A percentile compares a stretch with the other conserved stretches of the same genome.
Evolutionary conservation across 2,329 filamentous ascomycete genomes (phyloP).

Genomic region (Thielaviopsis punctulata): DNA sequence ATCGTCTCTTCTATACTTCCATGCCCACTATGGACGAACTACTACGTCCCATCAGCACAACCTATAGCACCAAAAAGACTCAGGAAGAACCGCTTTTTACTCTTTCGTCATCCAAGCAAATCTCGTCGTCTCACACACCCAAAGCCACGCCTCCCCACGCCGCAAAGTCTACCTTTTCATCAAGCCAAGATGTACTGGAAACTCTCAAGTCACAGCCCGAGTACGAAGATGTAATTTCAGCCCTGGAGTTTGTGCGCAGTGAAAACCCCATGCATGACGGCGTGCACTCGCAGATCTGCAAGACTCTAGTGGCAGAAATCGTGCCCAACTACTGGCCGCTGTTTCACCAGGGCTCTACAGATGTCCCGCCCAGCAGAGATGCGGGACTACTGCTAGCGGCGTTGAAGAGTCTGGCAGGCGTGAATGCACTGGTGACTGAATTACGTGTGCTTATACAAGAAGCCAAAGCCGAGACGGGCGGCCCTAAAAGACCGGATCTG

Average conservation of each 20-base stretch:
- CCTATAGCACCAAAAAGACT: constrained; percentile 23
- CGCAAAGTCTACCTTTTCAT: constrained; percentile 12
- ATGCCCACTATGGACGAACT: constrained; percentile 39
- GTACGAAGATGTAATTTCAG: constrained; percentile 34
- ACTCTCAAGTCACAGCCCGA: constrained; percentile 44
- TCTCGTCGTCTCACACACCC: background rate
- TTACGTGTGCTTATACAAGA: constrained; percentile 44
- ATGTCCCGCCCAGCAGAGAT: constrained; percentile 18
- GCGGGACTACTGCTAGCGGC: constrained; percentile 40
- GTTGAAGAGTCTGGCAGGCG: constrained; percentile 55
- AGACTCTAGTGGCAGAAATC: constrained; percentile 55
- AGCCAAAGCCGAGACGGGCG: constrained; percentile 23
- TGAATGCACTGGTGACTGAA: constrained; percentile 61
- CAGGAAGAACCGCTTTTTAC: constrained; percentile 23
- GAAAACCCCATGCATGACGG: background rate
- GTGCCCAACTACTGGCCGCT: constrained; percentile 68
- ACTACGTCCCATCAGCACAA: constrained; percentile 35
- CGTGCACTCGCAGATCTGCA: constrained; percentile 41
- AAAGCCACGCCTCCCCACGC: background rate
- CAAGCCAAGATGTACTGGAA: constrained; percentile 37
- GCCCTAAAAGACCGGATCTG: constrained; percentile 24
- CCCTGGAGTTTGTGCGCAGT: constrained; percentile 33
- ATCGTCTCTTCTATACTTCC: no score
- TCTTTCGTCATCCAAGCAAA: constrained; percentile 3
- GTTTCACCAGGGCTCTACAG: constrained; percentile 30